phyloP scores from a whole-genome alignment of 2,329 filamentous ascomycete genomes.

The Verticillium isaacii region DNA sequence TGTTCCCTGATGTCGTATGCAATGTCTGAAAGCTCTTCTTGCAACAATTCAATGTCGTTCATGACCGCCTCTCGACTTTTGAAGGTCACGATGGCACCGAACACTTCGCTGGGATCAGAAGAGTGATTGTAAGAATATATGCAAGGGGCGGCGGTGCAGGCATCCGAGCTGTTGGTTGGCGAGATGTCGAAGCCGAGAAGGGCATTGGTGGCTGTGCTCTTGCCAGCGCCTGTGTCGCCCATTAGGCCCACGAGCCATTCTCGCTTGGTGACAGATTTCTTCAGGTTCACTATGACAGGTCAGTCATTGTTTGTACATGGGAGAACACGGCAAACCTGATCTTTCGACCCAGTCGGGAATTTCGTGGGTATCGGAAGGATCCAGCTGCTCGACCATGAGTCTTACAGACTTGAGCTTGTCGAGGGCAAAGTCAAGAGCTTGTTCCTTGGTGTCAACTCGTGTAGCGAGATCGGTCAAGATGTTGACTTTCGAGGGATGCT shows the following conservation, averaged over 20 bases:
- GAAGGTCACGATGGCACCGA: constrained; percentile 5
- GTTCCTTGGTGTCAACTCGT: background rate
- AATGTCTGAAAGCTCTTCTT: constrained; percentile 4
- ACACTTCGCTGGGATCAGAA: background rate
- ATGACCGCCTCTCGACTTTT: constrained; percentile 9
- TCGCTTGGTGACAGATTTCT: background rate
- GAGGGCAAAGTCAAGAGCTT: background rate
- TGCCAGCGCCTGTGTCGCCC: constrained; percentile 14
- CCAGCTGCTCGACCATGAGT: background rate
- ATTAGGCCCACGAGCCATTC: constrained; percentile 1
- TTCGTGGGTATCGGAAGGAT: background rate
- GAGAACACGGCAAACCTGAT: background rate
- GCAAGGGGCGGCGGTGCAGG: constrained; percentile 14
- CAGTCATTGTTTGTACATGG: background rate
- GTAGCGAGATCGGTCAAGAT: background rate
- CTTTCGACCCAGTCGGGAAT: background rate
- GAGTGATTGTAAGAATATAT: constrained; percentile 7
- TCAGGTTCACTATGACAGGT: background rate
- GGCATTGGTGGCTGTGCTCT: constrained; percentile 12
- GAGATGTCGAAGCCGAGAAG: constrained; percentile 6
- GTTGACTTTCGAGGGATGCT: background rate
- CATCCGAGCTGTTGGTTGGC: constrained; percentile 11
- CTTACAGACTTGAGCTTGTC: background rate
- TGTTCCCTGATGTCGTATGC: background rate
- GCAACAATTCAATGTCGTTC: constrained; percentile 8